Conservation (phyloP, 768 basidiomycete species). For the Mycena indigotica region DNA sequence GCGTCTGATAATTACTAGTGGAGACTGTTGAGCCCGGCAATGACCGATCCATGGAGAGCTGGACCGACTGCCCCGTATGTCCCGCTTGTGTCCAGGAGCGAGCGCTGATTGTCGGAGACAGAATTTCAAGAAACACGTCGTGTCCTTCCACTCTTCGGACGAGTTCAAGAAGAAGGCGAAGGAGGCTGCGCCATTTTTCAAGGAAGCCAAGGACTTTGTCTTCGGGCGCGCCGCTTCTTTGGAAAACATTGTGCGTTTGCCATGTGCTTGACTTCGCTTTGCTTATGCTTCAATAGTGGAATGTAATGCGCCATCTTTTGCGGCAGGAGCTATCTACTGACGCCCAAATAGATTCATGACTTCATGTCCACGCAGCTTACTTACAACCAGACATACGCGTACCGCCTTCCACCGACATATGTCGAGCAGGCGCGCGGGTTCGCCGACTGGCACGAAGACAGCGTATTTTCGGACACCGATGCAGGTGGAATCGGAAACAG, state of each 20-base stretch:
- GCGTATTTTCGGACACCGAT: slow-evolving; percentile 65
- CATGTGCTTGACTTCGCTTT: not conserved
- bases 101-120: no score
- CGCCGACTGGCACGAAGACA: slow-evolving; percentile 80
- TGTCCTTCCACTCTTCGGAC: slow-evolving; percentile 42
- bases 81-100: no score
- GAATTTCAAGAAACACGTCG: slow-evolving; percentile 50
- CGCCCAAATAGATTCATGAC: slow-evolving; percentile 61
- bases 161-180: slow-evolving; percentile 46
- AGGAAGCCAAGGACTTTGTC: slow-evolving; percentile 48
- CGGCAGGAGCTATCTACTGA: slow-evolving; percentile 5
- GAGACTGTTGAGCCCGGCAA: slow-evolving; percentile 87
- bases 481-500: slow-evolving; percentile 77
- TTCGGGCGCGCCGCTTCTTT: slow-evolving; percentile 47
- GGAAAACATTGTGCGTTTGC: slow-evolving; percentile 48
- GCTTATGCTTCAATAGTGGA: slow-evolving; percentile 55
- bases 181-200: slow-evolving; percentile 48
- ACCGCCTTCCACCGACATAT: slow-evolving; percentile 78
- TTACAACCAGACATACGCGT: slow-evolving; percentile 82
- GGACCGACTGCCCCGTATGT: slow-evolving; percentile 63
- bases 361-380: slow-evolving; percentile 73
- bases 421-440: slow-evolving; percentile 72
- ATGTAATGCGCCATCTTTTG: slow-evolving; percentile 50
- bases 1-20: slow-evolving; percentile 42
- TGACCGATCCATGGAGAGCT: slow-evolving; percentile 82